Percentiles rank a stretch among this genome's conserved stretches.
These are phyloP conservation scores for Aureobasidium vineae DNA, from an alignment of 2,329 filamentous ascomycete genomes.

Conservation along the genomic window DNA sequence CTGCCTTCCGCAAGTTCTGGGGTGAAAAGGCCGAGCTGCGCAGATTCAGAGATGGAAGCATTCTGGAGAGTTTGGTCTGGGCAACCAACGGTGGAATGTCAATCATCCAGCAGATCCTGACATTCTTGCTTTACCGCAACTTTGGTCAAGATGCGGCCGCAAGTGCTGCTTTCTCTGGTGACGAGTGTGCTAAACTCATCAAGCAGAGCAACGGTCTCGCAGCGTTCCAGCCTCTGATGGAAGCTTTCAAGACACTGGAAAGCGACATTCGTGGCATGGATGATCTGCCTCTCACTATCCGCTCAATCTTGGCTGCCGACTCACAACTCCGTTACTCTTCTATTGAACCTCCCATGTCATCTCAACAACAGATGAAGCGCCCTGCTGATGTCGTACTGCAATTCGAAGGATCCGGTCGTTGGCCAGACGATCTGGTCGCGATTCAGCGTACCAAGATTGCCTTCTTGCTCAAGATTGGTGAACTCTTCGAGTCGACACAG, in stretches of 20 bases:
- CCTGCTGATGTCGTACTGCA: constrained; percentile 80
- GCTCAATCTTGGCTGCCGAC: constrained; percentile 72
- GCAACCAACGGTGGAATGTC: constrained; percentile 55
- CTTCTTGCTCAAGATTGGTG: constrained; percentile 72
- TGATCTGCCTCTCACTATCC: constrained; percentile 81
- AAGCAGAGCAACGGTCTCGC: constrained; percentile 41
- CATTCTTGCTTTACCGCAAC: constrained; percentile 68
- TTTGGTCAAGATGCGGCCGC: constrained; percentile 59
- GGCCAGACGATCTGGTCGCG: constrained; percentile 87
- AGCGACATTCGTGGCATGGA: constrained; percentile 73
- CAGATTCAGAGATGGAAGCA: constrained; percentile 92
- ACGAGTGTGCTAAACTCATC: constrained; percentile 50
- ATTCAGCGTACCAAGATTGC: constrained; percentile 94
- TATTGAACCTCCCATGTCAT: constrained; percentile 52
- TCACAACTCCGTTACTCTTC: constrained; percentile 73
- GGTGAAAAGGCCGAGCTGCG: constrained; percentile 88
- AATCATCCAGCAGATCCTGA: constrained; percentile 76
- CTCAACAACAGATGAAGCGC: constrained; percentile 46
- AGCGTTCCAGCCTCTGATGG: constrained; percentile 66
- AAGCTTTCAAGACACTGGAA: constrained; percentile 71
- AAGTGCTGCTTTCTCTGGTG: constrained; percentile 45
- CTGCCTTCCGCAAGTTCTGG: constrained; percentile 87
- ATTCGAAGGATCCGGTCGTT: constrained; percentile 89
- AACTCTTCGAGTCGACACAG: constrained; percentile 64
- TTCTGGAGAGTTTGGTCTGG: constrained; percentile 91